A percentile compares a stretch with the other conserved stretches of the same genome.
These are phyloP conservation scores for Metarhizium album DNA, from an alignment of 2,329 filamentous ascomycete species.

Conservation along the genomic window DNA sequence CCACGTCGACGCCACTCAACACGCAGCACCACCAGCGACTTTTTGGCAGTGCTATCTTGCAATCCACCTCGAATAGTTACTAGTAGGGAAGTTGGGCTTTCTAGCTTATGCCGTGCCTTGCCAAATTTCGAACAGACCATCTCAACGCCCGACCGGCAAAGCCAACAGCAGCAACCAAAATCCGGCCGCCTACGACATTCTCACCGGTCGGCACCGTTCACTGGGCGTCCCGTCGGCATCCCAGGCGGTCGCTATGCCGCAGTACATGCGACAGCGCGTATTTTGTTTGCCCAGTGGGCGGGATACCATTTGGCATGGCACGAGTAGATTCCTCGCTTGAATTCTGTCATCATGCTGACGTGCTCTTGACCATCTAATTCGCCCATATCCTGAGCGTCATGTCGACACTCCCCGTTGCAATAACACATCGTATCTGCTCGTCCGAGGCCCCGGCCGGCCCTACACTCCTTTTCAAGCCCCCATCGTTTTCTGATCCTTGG, in stretches of 20 bases:
- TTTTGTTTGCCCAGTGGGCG: neutral
- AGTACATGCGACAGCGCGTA: neutral
- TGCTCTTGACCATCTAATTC: conserved; percentile 21
- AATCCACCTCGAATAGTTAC: too few relatives aligned
- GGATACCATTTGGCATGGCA: neutral
- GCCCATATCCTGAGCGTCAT: conserved; percentile 71
- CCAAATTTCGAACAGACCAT: too few relatives aligned
- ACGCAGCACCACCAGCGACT: too few relatives aligned
- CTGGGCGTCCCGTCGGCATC: neutral
- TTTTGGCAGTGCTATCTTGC: too few relatives aligned
- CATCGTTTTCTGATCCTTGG: conserved; percentile 18
- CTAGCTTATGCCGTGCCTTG: too few relatives aligned
- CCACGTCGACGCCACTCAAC: too few relatives aligned
- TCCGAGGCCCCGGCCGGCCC: conserved; percentile 26
- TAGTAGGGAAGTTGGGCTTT: too few relatives aligned
- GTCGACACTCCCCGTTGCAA: conserved; percentile 82
- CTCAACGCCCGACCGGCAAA: too few relatives aligned
- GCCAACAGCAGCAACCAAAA: too few relatives aligned
- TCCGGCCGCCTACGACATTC: too few relatives aligned
- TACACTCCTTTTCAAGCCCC: conserved; percentile 37
- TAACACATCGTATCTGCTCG: conserved; percentile 67
- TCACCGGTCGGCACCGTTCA: too few relatives aligned
- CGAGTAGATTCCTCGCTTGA: neutral
- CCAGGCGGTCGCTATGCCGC: neutral
- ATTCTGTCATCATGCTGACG: neutral